Evolutionary conservation across 1,284 basidiomycete species (phyloP), one percentile per base, ranked within the genome.

Genomic region (Tilletia setariae): DNA sequence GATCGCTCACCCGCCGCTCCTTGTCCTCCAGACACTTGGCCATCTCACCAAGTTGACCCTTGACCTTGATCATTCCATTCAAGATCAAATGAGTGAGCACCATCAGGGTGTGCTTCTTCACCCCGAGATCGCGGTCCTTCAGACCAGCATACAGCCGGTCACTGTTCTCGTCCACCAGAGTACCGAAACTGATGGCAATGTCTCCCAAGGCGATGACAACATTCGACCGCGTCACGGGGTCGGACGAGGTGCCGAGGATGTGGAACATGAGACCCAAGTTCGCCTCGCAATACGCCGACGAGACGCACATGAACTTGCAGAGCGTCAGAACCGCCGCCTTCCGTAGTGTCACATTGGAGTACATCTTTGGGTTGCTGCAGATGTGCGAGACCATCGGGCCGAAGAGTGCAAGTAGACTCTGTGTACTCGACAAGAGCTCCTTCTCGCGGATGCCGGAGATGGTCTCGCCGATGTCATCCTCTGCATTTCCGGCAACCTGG

Each of bases 101-200:
- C 95, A 98, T 98, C 63, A 98, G 87, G 53, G 95, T 97, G 84
- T 98, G 97, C 86, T 98, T 98, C 89, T 98, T 98, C 71, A 98
- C 95, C 56, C 91, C 88, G 3, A 92, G 85, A 80, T 97, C 89
- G 23, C 85, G 83, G 83, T 98, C 95, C 9, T 90, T 89, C 51
- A 98, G 87, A 0, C 95, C 95, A 76, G 91, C 92, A 85, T 98
- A 99, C 4, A 99, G 86, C 71, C 94, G 90, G 77, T 94, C 91
- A 82, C 91, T 94, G 85, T 97, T 97, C 85, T 98, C 94, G 84
- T 98, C 95, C 76, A 98, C 90, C 82, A 98, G 90, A 71, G 86
- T 94, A 83, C 92, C 94, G 86, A 98, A 98, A 61, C 92, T 96
- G 15, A 98, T 92, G 0, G 95, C 94, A 64, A 98, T 92, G 79